Base-by-base conservation (phyloP, 768 basidiomycete species). In the Ramaria sp. region DNA sequence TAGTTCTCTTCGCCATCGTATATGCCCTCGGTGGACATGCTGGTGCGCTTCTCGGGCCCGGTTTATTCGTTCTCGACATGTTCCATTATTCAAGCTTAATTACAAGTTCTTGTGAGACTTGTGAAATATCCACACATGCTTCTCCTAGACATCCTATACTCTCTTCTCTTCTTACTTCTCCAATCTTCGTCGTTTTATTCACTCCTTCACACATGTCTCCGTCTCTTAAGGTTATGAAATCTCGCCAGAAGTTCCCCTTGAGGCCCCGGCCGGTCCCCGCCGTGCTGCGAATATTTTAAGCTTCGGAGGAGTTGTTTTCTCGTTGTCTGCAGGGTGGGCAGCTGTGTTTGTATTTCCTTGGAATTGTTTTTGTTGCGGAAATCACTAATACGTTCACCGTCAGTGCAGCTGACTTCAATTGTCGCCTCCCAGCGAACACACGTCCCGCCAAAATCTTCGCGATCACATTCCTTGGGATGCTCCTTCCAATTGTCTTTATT, bases 231-330 rank as follows among this genome's bases (percentile, higher is more conserved):
- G 53, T 13, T 54, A 54, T 22, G 42, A 54, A 30, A 22, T 34
- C 27, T 42, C 41, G 22, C 31, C 73, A 0, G 76, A 78, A 60
- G 73, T 72, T 38, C 52, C 71, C 0, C 39, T 66, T 0, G 76
- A 79, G 62, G 76, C 74, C 34, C 69, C 68, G 0, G 80, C 79
- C 19, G 65, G 69, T 39, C 67, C 69, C 9, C 69, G 78, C 13
- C 53, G 53, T 46, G 71, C 70, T 0, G 76, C 75, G 0, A 76
- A 78, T 55, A 65, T 80, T n/a, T 67, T 82, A 11, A 71, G 72
- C 57, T 82, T 78, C 53, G 77, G 79, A 27, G 75, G 73, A 1
- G 75, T 80, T 62, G 67, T 80, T 27, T 81, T 79, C 63, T 77
- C 75, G 1, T 71, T 72, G 0, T 69, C 73, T 39, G 67, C 72